Percentiles rank a stretch among this genome's conserved stretches.
These are phyloP conservation scores for Stephanodiscus minutulus DNA, from an alignment of 108 stramenopile genomes.

Conservation along the genomic window DNA sequence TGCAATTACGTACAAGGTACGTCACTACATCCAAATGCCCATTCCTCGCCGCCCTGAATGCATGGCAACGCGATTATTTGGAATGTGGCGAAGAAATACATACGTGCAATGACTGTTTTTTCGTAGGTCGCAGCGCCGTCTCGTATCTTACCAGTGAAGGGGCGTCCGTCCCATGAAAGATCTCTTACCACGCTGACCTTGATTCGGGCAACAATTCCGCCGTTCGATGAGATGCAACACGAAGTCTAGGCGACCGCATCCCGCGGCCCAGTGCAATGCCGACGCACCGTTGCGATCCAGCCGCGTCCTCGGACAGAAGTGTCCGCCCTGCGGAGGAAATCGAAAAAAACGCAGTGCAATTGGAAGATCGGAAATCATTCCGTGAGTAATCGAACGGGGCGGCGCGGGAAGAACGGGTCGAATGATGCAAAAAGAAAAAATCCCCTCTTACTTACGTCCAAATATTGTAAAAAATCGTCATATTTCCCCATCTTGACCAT, in stretches of 20 bases:
- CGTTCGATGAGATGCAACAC: constrained; percentile 63
- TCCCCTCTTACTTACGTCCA: constrained; percentile 23
- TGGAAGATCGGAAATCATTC: no score
- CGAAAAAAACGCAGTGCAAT: no score
- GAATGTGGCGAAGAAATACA: no score
- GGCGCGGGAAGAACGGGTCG: no score
- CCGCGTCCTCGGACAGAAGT: constrained; percentile 20
- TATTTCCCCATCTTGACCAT: constrained; percentile 43
- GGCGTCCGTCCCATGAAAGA: constrained; percentile 83
- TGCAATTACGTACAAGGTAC: constrained; percentile 55
- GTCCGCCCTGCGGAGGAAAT: background rate
- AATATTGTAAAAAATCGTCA: constrained; percentile 18
- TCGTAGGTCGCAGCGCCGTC: no score
- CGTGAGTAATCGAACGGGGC: no score
- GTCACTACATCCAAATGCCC: constrained; percentile 70
- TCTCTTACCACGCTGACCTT: constrained; percentile 65
- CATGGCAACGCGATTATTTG: background rate
- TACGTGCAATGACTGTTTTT: no score
- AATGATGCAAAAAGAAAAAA: background rate
- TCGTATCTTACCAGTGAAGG: constrained; percentile 59
- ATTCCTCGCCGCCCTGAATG: constrained; percentile 75
- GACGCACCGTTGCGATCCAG: constrained; percentile 74
- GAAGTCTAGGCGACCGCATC: constrained; percentile 65
- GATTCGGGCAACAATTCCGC: constrained; percentile 62
- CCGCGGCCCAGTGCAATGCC: constrained; percentile 77